A percentile compares a stretch with the other conserved stretches of the same genome.
phyloP scores from a whole-genome alignment of 371 early-diverging fungal genomes.

The Apophysomyces sp. region DNA sequence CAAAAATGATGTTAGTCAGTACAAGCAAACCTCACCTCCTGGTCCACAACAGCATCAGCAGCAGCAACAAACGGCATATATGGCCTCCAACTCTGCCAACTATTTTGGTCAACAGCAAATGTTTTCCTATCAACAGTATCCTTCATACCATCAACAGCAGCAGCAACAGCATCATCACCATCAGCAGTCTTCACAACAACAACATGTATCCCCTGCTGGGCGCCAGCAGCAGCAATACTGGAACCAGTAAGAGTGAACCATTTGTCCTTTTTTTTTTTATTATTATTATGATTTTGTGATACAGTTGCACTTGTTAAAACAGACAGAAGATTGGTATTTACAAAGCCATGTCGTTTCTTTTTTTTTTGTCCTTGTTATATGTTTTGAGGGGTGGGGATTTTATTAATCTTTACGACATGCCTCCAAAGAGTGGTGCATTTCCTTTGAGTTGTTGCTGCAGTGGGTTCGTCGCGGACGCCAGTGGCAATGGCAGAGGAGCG shows the following conservation, averaged over 20 bases:
- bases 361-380: background rate
- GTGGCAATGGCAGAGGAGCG: background rate
- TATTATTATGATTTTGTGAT: background rate
- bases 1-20: conserved; percentile 9
- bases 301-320: conserved; percentile 1
- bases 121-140: conserved; percentile 9
- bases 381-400: background rate
- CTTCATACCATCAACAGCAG: conserved; percentile 11
- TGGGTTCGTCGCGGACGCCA: background rate
- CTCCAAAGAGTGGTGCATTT: conserved; percentile 4
- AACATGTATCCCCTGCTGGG: conserved; percentile 2
- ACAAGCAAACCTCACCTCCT: conserved; percentile 53
- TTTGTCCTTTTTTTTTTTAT: background rate
- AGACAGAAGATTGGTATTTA: conserved; percentile 2
- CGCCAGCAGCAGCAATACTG: conserved; percentile 22
- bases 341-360: background rate
- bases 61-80: conserved; percentile 7
- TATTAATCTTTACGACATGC: conserved; percentile 2
- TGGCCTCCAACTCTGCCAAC: conserved; percentile 4
- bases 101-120: conserved; percentile 18
- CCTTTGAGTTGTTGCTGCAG: background rate
- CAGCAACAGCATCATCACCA: no score
- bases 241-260: conserved; percentile 18
- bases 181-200: no score
- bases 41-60: conserved; percentile 5